Evolutionary conservation across 768 basidiomycete species (phyloP).

Genomic region (Kwoniella dendrophila): DNA sequence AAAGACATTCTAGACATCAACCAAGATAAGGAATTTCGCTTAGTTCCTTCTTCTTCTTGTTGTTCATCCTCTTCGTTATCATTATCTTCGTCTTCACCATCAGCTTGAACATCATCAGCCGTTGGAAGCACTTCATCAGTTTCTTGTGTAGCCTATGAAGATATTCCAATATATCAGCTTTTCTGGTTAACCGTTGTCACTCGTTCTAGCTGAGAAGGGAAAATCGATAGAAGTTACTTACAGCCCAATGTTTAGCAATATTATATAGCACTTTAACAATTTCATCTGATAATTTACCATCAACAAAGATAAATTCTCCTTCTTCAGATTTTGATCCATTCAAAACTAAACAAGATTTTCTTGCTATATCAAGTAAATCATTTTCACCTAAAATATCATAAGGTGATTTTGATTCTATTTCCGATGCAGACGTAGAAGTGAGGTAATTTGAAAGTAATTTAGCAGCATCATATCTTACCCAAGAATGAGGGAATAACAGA

Average conservation of each 20-base stretch:
- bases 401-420: too few relatives aligned
- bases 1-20: constrained; percentile 92
- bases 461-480: constrained; percentile 83
- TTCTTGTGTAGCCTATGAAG: background rate
- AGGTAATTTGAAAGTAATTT: constrained; percentile 70
- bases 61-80: constrained; percentile 38
- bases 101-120: constrained; percentile 30
- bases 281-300: constrained; percentile 60
- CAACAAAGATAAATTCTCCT: constrained; percentile 61
- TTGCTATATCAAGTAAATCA: constrained; percentile 67
- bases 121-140: background rate
- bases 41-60: constrained; percentile 49
- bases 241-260: constrained; percentile 74
- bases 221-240: constrained; percentile 45
- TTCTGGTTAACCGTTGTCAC: background rate
- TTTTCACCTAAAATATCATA: constrained; percentile 24
- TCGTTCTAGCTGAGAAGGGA: background rate
- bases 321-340: constrained; percentile 78
- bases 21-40: constrained; percentile 70
- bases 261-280: constrained; percentile 91
- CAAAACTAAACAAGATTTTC: constrained; percentile 73
- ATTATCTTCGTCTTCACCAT: constrained; percentile 33
- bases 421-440: constrained; percentile 45
- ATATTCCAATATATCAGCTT: background rate
- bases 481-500: constrained; percentile 86